phyloP scores from a whole-genome alignment of 2,329 filamentous ascomycete species.

The Cordyceps fumosorosea region DNA sequence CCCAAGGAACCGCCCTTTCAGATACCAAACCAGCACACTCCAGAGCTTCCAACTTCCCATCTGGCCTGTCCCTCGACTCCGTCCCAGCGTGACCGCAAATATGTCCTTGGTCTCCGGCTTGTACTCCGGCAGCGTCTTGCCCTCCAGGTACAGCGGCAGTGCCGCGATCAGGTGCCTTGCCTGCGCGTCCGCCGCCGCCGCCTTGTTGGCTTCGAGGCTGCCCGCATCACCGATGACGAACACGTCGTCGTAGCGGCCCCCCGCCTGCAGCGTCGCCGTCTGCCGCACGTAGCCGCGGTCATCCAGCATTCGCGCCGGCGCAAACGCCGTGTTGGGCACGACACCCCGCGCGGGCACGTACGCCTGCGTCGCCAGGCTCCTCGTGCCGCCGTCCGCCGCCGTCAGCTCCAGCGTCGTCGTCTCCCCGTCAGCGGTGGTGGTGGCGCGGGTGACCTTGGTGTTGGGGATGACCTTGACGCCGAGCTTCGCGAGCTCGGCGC shows the following conservation, averaged over 20 bases:
- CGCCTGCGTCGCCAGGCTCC: conserved; percentile 35
- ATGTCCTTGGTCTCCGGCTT: conserved; percentile 23
- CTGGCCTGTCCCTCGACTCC: conserved; percentile 33
- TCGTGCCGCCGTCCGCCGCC: conserved; percentile 26
- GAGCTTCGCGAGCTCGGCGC: conserved; percentile 35
- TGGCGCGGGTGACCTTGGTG: conserved; percentile 29
- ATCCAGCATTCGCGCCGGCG: conserved; percentile 32
- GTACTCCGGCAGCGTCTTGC: conserved; percentile 25
- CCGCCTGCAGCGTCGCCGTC: conserved; percentile 29
- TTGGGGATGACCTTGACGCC: conserved; percentile 36
- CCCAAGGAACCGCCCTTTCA: conserved; percentile 33
- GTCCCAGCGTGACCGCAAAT: conserved; percentile 34
- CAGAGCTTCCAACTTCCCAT: conserved; percentile 31
- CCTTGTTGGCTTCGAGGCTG: conserved; percentile 31
- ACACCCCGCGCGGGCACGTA: conserved; percentile 43
- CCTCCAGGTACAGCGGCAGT: conserved; percentile 28
- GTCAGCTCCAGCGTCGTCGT: conserved; percentile 29
- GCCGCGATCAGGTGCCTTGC: conserved; percentile 27
- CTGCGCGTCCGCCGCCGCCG: conserved; percentile 27
- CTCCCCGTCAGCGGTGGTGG: conserved; percentile 16
- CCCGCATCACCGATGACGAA: conserved; percentile 40
- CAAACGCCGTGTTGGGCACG: conserved; percentile 38
- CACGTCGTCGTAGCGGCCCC: conserved; percentile 30
- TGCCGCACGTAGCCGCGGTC: conserved; percentile 29
- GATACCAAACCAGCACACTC: conserved; percentile 31